Evolutionary conservation across 78 protist species (phyloP).

Genomic region (Neovahlkampfia damariscottae): DNA sequence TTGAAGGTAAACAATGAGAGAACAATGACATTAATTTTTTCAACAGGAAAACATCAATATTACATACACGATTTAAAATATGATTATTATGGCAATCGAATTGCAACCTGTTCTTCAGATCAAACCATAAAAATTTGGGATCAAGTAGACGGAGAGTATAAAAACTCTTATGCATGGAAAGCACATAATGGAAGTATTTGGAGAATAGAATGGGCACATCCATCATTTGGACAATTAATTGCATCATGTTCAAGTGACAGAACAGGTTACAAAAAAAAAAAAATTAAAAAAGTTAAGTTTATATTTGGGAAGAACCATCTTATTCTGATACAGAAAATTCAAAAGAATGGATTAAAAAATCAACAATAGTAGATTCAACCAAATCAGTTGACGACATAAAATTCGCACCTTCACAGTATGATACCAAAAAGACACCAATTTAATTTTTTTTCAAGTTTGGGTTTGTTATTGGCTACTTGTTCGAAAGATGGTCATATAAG

Average conservation of each 20-base stretch:
- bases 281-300: too few species aligned
- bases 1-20: too few species aligned
- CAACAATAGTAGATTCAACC: neutral
- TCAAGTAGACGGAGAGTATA: neutral
- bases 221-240: conserved; percentile 84
- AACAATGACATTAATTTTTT: too few species aligned
- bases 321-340: neutral
- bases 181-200: conserved; percentile 96
- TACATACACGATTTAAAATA: conserved; percentile 86
- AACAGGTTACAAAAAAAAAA: too few species aligned
- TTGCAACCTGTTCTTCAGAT: conserved; percentile 94
- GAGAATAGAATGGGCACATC: conserved; percentile 97
- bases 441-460: too few species aligned
- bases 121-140: conserved; percentile 57
- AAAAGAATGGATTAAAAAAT: neutral
- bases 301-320: neutral
- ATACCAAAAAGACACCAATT: too few species aligned
- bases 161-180: neutral
- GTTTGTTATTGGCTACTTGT: conserved; percentile 47
- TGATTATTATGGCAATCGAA: conserved; percentile 82
- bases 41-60: neutral
- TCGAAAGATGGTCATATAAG: conserved; percentile 64
- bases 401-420: neutral
- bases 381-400: neutral
- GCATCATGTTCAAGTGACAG: conserved; percentile 89